Percentiles rank a stretch among this genome's conserved stretches.
These are phyloP conservation scores for Fagopyrum tataricum DNA, from an alignment of 148 eudicot species.

Conservation along the genomic window DNA sequence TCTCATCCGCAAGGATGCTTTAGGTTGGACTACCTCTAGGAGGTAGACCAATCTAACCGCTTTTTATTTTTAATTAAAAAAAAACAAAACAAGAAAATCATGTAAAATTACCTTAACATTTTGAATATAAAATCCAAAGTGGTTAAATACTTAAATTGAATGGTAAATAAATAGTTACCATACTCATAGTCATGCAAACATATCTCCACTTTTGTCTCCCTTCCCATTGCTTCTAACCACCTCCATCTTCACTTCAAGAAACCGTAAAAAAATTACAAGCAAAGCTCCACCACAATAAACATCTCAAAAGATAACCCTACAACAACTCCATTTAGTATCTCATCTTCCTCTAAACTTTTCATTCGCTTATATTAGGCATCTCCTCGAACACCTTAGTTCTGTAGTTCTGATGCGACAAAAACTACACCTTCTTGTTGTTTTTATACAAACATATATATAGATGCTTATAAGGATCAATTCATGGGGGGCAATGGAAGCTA, in stretches of 20 bases:
- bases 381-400: neutral
- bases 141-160: neutral
- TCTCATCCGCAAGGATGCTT: too few relatives aligned
- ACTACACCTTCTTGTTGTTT: neutral
- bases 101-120: too few relatives aligned
- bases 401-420: neutral
- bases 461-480: constrained; percentile 15
- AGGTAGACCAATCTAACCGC: too few relatives aligned
- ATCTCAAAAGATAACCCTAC: neutral
- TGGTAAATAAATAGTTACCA: neutral
- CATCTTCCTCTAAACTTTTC: neutral
- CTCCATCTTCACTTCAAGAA: neutral
- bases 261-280: neutral
- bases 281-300: neutral
- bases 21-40: too few relatives aligned
- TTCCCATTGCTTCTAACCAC: constrained; percentile 13
- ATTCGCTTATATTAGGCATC: neutral
- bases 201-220: constrained; percentile 8
- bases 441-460: neutral
- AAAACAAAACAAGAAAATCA: too few relatives aligned
- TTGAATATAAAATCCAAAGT: too few relatives aligned
- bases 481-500: constrained; percentile 43
- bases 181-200: neutral
- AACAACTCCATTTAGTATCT: constrained; percentile 3
- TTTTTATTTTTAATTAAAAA: too few relatives aligned